These are phyloP conservation scores for Lyophyllum shimeji DNA, from an alignment of 768 basidiomycete species.

Conservation along the genomic window DNA sequence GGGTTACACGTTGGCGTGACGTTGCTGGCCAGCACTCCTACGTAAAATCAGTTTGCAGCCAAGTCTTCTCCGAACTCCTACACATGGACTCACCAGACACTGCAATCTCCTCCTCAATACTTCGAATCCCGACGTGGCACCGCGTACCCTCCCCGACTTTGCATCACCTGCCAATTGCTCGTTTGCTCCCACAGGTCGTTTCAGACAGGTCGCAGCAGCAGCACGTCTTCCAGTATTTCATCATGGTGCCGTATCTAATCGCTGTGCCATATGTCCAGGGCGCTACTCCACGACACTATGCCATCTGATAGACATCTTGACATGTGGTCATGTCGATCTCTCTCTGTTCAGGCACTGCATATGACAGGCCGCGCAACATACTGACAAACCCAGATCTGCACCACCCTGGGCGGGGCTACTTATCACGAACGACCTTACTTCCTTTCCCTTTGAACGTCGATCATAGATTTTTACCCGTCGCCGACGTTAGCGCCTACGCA, in stretches of 20 bases:
- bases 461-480: not conserved
- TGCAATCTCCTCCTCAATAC: not conserved
- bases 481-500: not conserved
- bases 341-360: not conserved
- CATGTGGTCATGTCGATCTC: conserved; percentile 3
- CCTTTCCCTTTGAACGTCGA: not conserved
- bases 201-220: not conserved
- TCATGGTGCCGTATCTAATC: not conserved
- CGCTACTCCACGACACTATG: not conserved
- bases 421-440: too few species aligned
- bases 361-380: not conserved
- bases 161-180: not conserved
- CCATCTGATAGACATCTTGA: conserved; percentile 1
- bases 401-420: too few species aligned
- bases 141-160: not conserved
- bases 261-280: not conserved
- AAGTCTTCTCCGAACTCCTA: too few species aligned
- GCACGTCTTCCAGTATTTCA: not conserved
- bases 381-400: not conserved
- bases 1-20: too few species aligned
- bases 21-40: not conserved
- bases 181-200: not conserved
- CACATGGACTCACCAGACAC: too few species aligned
- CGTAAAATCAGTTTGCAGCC: too few species aligned
- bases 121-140: not conserved